Percentiles rank a stretch among this genome's conserved stretches.
These are phyloP conservation scores for Avicennia marina DNA, from an alignment of 257 asterid species.

Conservation along the genomic window DNA sequence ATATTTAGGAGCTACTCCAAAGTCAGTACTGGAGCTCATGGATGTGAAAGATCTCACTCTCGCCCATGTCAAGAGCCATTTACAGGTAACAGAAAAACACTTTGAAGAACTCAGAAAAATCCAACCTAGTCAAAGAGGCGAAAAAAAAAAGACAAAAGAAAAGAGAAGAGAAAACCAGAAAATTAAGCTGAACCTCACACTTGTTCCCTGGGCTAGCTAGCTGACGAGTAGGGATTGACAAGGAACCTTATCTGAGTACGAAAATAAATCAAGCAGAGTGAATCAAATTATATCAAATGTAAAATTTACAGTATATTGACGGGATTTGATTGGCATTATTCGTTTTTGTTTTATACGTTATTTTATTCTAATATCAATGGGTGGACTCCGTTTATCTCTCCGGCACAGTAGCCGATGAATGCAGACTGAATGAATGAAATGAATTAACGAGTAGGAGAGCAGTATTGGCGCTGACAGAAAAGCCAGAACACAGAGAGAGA, in stretches of 20 bases:
- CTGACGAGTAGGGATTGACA: too few species aligned
- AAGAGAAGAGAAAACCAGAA: not conserved
- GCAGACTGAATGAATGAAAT: slow-evolving; percentile 53
- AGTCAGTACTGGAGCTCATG: slow-evolving; percentile 89
- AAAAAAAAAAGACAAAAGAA: not conserved
- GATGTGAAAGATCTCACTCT: slow-evolving; percentile 93
- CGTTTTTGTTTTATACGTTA: not conserved
- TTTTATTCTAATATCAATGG: not conserved
- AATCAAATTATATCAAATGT: too few species aligned
- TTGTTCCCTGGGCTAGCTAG: too few species aligned
- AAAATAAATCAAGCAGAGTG: too few species aligned
- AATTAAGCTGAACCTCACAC: slow-evolving; percentile 4
- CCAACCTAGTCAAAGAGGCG: too few species aligned
- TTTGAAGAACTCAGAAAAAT: too few species aligned
- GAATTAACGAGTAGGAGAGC: slow-evolving; percentile 35
- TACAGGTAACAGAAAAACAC: slow-evolving; percentile 55
- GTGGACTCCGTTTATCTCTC: slow-evolving; percentile 53
- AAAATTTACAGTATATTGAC: too few species aligned
- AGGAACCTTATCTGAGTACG: too few species aligned
- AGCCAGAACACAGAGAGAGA: slow-evolving; percentile 21
- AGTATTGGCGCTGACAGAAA: slow-evolving; percentile 31
- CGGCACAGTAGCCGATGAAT: slow-evolving; percentile 82
- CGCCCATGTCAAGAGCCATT: slow-evolving; percentile 90
- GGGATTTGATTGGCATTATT: not conserved
- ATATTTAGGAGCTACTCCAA: slow-evolving; percentile 82